These are phyloP conservation scores for Colletotrichum acutatum DNA, from an alignment of 2,329 filamentous ascomycete species.

Conservation along the genomic window DNA sequence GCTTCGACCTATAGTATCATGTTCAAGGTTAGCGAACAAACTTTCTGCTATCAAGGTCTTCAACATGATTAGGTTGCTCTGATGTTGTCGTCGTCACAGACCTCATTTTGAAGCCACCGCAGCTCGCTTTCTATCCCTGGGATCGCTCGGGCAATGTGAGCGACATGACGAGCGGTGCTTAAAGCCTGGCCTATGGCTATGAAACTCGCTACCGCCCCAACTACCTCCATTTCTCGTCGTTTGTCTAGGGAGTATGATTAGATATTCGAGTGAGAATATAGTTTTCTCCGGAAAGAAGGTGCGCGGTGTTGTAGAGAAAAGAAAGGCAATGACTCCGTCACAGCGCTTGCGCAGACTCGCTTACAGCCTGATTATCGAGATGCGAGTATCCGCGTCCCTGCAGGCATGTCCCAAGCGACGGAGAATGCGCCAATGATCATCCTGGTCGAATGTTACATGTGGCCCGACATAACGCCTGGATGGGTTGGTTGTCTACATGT, in stretches of 20 bases:
- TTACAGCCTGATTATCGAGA: not conserved
- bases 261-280: no score
- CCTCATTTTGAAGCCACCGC: conserved; percentile 7
- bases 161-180: not conserved
- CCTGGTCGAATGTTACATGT: not conserved
- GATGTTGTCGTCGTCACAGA: not conserved
- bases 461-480: not conserved
- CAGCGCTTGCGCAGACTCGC: not conserved
- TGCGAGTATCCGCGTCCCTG: not conserved
- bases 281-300: no score
- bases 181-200: conserved; percentile 32
- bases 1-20: conserved; percentile 5
- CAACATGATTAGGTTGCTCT: no score
- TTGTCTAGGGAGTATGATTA: no score
- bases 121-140: conserved; percentile 4
- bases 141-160: conserved; percentile 1
- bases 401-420: not conserved
- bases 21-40: accelerated
- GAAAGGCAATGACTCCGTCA: not conserved
- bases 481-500: not conserved
- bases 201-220: conserved; percentile 30
- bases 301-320: not conserved
- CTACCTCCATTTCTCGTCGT: conserved; percentile 22
- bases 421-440: not conserved
- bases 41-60: not conserved